Base-by-base conservation (phyloP, 768 basidiomycete genomes). In the Suillus placidus region DNA sequence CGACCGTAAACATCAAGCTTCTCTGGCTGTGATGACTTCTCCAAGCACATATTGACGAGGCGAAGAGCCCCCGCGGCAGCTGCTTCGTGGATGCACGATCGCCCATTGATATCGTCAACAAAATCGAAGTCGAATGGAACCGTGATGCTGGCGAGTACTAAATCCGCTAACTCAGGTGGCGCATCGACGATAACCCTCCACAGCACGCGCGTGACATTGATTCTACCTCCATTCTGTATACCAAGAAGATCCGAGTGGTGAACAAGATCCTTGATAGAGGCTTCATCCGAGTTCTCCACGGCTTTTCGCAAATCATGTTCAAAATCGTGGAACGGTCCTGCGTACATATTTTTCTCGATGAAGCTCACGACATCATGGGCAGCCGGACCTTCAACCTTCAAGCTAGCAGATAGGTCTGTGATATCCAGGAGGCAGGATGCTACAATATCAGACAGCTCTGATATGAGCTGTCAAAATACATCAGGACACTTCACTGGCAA, bases 41-140 rank as follows among this genome's bases (percentile, higher is more conserved):
- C 82, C 23, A 98, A 84, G 77, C 95, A 98, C 32, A 96, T 77
- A 67, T 88, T 78, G 65, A 94, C 93, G 58, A 99, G 85, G 14
- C 89, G 85, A 26, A 88, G 78, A 14, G 87, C 83, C 3, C 97
- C 97, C 14, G 90, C 88, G 60, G 95, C 94, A 18, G 95, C 91
- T 3, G 96, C 94, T 74, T 95, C 94, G 72, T 99, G 97, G 26
- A 99, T 84, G 69, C 93, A 94, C 4, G 92, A 96, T 42, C 97
- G 87, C 49, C 92, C 93, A 74, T 98, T 99, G 81, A 99, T 99
- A 70, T 98, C 95, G 74, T 99, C 97, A 56, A 98, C 84, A 73
- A 94, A 98, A 56, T 84, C 82, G 74, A 94, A 99, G 77, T 98
- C 93, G 74, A 98, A 94, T 0, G 90, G 88, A 16, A 79, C 80